These are phyloP conservation scores for Sophora flavescens DNA, from an alignment of 306 rosid genomes.

Conservation along the genomic window DNA sequence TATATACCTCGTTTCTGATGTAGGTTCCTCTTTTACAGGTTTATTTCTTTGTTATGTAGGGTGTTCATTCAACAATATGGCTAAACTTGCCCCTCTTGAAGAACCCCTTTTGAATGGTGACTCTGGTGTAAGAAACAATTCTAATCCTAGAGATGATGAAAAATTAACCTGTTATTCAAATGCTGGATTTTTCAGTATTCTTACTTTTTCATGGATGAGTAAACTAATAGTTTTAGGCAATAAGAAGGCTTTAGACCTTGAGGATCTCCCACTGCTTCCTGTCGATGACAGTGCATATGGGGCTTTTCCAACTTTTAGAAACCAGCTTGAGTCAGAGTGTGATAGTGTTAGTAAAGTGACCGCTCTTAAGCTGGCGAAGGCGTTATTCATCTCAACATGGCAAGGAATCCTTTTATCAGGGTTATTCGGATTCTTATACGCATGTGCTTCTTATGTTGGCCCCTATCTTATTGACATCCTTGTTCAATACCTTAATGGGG, in stretches of 20 bases:
- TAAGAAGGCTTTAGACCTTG: slow-evolving; percentile 73
- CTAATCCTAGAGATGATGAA: slow-evolving; percentile 50
- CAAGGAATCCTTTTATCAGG: slow-evolving; percentile 61
- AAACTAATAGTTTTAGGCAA: slow-evolving; percentile 68
- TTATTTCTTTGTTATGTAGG: slow-evolving; percentile 58
- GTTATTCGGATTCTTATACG: slow-evolving; percentile 45
- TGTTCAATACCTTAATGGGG: slow-evolving; percentile 79
- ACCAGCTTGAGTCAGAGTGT: slow-evolving; percentile 61
- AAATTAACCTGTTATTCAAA: slow-evolving; percentile 57
- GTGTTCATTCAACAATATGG: slow-evolving; percentile 46
- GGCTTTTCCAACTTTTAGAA: slow-evolving; percentile 56
- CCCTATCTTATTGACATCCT: slow-evolving; percentile 78
- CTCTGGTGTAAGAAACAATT: slow-evolving; percentile 28
- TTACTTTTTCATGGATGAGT: slow-evolving; percentile 82
- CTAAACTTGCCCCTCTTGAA: slow-evolving; percentile 52
- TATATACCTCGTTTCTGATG: slow-evolving; percentile 57
- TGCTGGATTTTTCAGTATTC: slow-evolving; percentile 77
- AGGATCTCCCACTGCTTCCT: slow-evolving; percentile 79
- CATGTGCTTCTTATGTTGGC: slow-evolving; percentile 80
- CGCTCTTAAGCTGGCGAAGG: slow-evolving; percentile 60
- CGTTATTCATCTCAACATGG: slow-evolving; percentile 66
- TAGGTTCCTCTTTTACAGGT: slow-evolving; percentile 55
- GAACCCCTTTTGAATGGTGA: slow-evolving; percentile 77
- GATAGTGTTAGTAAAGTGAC: slow-evolving; percentile 53
- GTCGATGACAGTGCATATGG: slow-evolving; percentile 59